These are phyloP conservation scores for Boletus sp. DNA, from an alignment of 768 basidiomycete species.

Conservation along the genomic window DNA sequence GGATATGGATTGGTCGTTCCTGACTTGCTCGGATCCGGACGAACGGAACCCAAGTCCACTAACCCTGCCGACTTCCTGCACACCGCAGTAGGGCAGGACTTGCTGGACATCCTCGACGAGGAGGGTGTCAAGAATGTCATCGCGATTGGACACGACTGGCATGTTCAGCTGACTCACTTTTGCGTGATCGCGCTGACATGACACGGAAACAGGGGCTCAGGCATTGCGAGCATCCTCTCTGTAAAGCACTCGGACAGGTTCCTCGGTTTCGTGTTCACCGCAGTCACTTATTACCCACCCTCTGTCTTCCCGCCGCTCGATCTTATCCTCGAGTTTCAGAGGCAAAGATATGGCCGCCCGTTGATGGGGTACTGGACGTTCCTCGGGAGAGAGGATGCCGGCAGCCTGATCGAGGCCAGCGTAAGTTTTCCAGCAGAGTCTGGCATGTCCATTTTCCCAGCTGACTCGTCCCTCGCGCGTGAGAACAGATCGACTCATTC, in stretches of 20 bases:
- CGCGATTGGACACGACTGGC: slow-evolving; percentile 43
- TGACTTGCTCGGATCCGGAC: slow-evolving; percentile 47
- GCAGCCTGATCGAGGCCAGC: slow-evolving; percentile 31
- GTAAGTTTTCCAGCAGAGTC: slow-evolving; percentile 20
- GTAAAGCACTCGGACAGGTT: slow-evolving; percentile 40
- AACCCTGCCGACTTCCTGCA: slow-evolving; percentile 28
- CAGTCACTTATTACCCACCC: slow-evolving; percentile 34
- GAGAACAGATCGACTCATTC: slow-evolving; percentile 38
- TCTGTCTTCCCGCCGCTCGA: slow-evolving; percentile 25
- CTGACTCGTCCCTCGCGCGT: not conserved
- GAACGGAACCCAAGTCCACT: slow-evolving; percentile 39
- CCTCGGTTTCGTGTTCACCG: slow-evolving; percentile 37
- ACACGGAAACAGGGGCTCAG: slow-evolving; percentile 33
- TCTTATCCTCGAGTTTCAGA: slow-evolving; percentile 23
- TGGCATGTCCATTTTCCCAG: too few species aligned
- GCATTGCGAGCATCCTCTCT: slow-evolving; percentile 34
- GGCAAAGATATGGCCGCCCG: slow-evolving; percentile 34
- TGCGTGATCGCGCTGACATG: not conserved
- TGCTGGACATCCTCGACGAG: slow-evolving; percentile 38
- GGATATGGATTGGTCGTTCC: slow-evolving; percentile 46
- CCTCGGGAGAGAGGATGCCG: slow-evolving; percentile 31
- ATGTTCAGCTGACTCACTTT: not conserved
- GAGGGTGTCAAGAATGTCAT: slow-evolving; percentile 33
- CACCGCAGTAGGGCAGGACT: slow-evolving; percentile 29
- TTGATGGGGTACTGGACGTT: slow-evolving; percentile 43